These are phyloP conservation scores for Rhytidiadelphus loreus DNA, from an alignment of 225 moss, liverwort and hornwort species.

Conservation along the genomic window DNA sequence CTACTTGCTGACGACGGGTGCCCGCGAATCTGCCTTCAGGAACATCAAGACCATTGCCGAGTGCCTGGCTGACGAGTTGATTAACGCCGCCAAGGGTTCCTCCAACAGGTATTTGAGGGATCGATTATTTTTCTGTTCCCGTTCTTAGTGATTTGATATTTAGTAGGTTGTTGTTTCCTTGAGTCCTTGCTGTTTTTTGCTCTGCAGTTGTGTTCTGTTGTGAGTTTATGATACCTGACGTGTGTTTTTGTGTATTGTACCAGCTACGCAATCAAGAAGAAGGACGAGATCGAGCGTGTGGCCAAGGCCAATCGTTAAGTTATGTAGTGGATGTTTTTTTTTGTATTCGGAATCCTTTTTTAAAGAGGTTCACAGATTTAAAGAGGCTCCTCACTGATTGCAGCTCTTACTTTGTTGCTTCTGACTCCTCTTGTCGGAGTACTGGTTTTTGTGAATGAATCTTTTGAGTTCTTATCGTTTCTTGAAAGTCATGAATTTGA, in stretches of 20 bases:
- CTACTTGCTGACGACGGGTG: constrained; percentile 75
- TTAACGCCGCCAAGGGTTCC: constrained; percentile 58
- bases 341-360: not conserved
- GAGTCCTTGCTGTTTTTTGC: not conserved
- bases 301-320: constrained; percentile 86
- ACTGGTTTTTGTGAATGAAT: not conserved
- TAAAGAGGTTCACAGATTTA: not conserved
- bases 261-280: constrained; percentile 87
- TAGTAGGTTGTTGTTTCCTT: too few relatives aligned
- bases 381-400: not conserved
- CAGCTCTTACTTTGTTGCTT: not conserved
- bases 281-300: constrained; percentile 89
- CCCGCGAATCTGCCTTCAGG: constrained; percentile 76
- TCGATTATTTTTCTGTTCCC: too few relatives aligned
- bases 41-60: constrained; percentile 91
- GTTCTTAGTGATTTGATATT: not conserved
- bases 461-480: not conserved
- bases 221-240: not conserved
- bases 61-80: constrained; percentile 83
- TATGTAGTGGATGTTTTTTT: not conserved
- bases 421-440: not conserved
- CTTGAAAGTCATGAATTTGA: not conserved
- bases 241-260: not conserved
- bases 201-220: not conserved
- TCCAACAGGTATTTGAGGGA: constrained; percentile 19